phyloP scores from a whole-genome alignment of 805 yeast genomes.

The Nakazawaea siamensis region DNA sequence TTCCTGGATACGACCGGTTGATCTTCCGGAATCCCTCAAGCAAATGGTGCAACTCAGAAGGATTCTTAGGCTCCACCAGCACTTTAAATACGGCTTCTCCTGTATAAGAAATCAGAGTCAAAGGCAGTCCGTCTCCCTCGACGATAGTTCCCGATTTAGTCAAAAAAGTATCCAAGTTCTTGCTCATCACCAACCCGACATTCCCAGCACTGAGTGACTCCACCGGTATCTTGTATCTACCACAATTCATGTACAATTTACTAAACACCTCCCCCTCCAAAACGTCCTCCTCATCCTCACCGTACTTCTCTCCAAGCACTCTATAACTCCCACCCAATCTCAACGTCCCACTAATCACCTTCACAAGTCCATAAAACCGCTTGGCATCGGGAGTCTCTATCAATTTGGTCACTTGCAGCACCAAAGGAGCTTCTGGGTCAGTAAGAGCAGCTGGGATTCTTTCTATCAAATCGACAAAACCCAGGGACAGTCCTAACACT shows the following conservation, averaged over 20 bases:
- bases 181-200: constrained; percentile 60
- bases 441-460: constrained; percentile 19
- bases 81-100: constrained; percentile 63
- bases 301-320: constrained; percentile 48
- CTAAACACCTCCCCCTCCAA: constrained; percentile 30
- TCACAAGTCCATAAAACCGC: constrained; percentile 47
- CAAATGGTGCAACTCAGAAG: constrained; percentile 70
- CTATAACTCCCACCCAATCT: constrained; percentile 36
- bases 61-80: constrained; percentile 74
- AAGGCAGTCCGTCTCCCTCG: not conserved
- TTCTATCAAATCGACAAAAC: constrained; percentile 46
- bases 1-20: constrained; percentile 56
- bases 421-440: constrained; percentile 31
- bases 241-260: constrained; percentile 50
- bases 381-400: constrained; percentile 45
- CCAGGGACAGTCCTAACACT: constrained; percentile 43
- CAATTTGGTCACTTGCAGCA: constrained; percentile 52
- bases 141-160: constrained; percentile 55
- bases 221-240: constrained; percentile 57
- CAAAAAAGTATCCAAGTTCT: constrained; percentile 39
- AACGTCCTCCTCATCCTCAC: constrained; percentile 46
- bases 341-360: constrained; percentile 57
- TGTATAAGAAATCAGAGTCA: constrained; percentile 20
- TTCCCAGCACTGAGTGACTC: constrained; percentile 53
- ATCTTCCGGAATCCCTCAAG: constrained; percentile 60